Evolutionary conservation across 768 basidiomycete species (phyloP), one percentile per base, ranked within the genome.

Genomic region (Auriculariales sp.): DNA sequence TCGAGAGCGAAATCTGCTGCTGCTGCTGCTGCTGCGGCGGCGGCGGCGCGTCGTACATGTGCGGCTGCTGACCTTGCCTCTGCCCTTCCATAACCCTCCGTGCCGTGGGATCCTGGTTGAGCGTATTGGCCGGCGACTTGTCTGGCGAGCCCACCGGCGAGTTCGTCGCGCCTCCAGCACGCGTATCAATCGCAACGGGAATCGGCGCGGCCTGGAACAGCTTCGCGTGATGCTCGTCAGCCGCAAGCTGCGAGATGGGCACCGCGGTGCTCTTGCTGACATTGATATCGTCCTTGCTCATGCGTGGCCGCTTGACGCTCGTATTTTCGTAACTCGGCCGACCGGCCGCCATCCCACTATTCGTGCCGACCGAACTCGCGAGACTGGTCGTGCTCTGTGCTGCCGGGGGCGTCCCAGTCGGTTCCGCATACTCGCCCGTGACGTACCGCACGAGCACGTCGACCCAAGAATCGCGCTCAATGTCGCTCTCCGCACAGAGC

Each of bases 401-500:
- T 51, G 51, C 32, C 47, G 31, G 12, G 35, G 22, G 12, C 36
- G 46, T 33, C 15, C 12, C 25, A 22, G 22, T 44, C 3, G 39
- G 19, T 19, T 87, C 83, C 64, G 75, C 82, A 66, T 88, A 88
- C n/a, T 68, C 65, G 29, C 88, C 88, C 6, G 79, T 75, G 52
- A 87, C 86, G 63, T 92, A 91, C 36, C 84, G 77, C 49, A 95
- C 90, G 48, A 99, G 79, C 53, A 89, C 81, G 51, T 89, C 83
- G 25, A 99, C 92, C 95, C 95, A 99, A 50, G 71, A 75, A 61
- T 99, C 95, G 39, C 95, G 75, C 61, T 94, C 92, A 36, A 73
- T 68, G 64, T 99, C 95, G 60, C 89, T 95, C 66, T 95, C 91
- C 0, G 95, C 95, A 59, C 95, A 98, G 3, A 99, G 70, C 33